Conservation (phyloP, 306 rosid genomes). For the Vicia villosa region DNA sequence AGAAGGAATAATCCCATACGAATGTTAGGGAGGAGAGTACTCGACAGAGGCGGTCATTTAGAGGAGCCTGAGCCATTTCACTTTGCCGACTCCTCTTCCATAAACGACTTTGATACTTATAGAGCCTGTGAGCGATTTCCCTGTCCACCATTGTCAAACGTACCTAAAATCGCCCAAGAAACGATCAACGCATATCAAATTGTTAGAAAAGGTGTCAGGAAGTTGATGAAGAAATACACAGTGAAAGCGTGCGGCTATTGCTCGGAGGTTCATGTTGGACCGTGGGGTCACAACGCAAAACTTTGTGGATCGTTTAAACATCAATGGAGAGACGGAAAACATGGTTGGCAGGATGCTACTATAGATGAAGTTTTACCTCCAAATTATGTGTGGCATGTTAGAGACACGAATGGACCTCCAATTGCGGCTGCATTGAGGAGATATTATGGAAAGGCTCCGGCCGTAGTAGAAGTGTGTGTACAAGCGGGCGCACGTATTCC, state of each 20-base stretch:
- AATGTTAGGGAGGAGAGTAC: constrained; percentile 69
- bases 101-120: constrained; percentile 72
- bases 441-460: constrained; percentile 90
- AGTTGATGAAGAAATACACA: constrained; percentile 79
- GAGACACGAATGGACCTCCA: constrained; percentile 76
- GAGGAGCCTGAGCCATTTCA: constrained; percentile 69
- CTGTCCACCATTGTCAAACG: constrained; percentile 52
- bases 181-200: constrained; percentile 68
- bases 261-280: constrained; percentile 98
- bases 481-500: constrained; percentile 89
- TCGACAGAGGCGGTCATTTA: constrained; percentile 78
- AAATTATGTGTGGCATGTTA: constrained; percentile 89
- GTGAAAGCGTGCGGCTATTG: constrained; percentile 97
- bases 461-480: constrained; percentile 84
- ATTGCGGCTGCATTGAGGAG: constrained; percentile 60
- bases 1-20: constrained; percentile 79
- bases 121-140: constrained; percentile 64
- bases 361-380: constrained; percentile 88
- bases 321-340: constrained; percentile 99
- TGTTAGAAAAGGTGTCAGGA: constrained; percentile 66
- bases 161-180: constrained; percentile 79
- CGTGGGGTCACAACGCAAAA: constrained; percentile 97
- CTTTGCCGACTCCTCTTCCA: constrained; percentile 51
- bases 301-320: constrained; percentile 96
- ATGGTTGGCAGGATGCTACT: constrained; percentile 97